phyloP scores from a whole-genome alignment of 2,329 filamentous ascomycete species.

The Aspergillus awamori region DNA sequence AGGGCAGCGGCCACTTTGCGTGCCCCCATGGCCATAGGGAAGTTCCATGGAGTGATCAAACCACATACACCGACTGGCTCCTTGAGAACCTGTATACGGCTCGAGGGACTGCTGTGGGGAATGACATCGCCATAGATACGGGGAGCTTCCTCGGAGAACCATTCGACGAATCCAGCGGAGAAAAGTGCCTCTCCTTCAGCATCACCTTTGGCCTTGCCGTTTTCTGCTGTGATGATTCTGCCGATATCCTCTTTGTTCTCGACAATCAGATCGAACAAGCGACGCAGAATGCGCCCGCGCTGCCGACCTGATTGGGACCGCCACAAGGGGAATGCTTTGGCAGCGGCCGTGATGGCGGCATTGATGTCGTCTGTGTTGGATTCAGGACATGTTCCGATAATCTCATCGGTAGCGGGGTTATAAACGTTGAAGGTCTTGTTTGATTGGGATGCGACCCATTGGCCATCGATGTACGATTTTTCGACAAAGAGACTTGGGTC shows the following conservation, averaged over 20 bases:
- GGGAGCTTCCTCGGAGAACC: constrained; percentile 63
- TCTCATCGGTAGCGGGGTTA: constrained; percentile 75
- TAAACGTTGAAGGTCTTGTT: constrained; percentile 85
- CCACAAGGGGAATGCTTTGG: constrained; percentile 64
- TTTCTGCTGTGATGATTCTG: constrained; percentile 66
- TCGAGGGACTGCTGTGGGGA: constrained; percentile 56
- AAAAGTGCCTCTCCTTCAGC: constrained; percentile 59
- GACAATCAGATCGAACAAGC: constrained; percentile 64
- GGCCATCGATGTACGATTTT: constrained; percentile 74
- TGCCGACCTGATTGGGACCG: constrained; percentile 60
- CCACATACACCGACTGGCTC: constrained; percentile 67
- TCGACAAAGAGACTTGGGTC: neutral
- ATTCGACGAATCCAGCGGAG: constrained; percentile 60
- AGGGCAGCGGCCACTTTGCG: constrained; percentile 59
- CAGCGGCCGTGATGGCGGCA: constrained; percentile 75
- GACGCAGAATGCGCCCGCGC: constrained; percentile 59
- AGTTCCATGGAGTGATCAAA: constrained; percentile 69
- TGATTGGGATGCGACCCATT: constrained; percentile 80
- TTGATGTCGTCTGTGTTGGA: constrained; percentile 75
- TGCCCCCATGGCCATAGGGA: constrained; percentile 53
- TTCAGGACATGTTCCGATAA: constrained; percentile 77
- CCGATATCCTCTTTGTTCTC: constrained; percentile 65
- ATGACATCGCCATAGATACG: constrained; percentile 61
- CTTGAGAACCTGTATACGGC: constrained; percentile 60
- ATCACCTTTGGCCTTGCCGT: constrained; percentile 64